These are phyloP conservation scores for Cystofilobasidium bisporidii DNA, from an alignment of 768 basidiomycete genomes.

Conservation along the genomic window DNA sequence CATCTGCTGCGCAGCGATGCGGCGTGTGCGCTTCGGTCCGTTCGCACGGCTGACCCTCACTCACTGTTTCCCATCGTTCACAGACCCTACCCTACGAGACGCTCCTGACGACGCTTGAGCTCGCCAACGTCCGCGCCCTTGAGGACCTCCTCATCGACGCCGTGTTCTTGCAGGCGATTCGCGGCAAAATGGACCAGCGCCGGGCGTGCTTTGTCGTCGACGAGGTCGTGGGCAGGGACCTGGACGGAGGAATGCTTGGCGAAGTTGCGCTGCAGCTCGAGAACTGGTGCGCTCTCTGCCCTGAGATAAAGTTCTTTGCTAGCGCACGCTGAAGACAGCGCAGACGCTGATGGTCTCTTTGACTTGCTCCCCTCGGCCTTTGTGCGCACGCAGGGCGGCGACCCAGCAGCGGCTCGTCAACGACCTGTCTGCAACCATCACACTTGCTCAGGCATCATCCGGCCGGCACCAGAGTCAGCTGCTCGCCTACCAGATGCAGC, in stretches of 20 bases:
- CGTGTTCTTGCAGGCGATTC: conserved; percentile 81
- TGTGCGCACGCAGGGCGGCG: conserved; percentile 34
- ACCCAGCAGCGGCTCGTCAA: conserved; percentile 60
- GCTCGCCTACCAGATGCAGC: conserved; percentile 59
- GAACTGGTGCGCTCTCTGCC: conserved; percentile 36
- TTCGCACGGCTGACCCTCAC: not conserved
- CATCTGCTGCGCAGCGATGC: not conserved
- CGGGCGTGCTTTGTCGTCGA: conserved; percentile 81
- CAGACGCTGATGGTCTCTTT: too few species aligned
- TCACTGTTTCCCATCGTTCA: too few species aligned
- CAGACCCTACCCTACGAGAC: conserved; percentile 58
- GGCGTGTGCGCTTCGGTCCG: not conserved
- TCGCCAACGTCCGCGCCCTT: conserved; percentile 72
- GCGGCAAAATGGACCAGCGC: conserved; percentile 88
- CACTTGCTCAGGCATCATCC: not conserved
- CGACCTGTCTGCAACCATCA: conserved; percentile 19
- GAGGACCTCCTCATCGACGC: conserved; percentile 97
- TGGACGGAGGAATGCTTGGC: conserved; percentile 38
- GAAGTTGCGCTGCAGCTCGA: conserved; percentile 30
- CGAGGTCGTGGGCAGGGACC: conserved; percentile 82
- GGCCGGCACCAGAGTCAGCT: conserved; percentile 39
- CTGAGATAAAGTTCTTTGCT: too few species aligned
- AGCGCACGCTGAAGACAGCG: too few species aligned
- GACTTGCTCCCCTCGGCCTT: not conserved
- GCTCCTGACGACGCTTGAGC: conserved; percentile 60